Conservation (phyloP, 768 basidiomycete genomes). For the Auriscalpium vulgare region DNA sequence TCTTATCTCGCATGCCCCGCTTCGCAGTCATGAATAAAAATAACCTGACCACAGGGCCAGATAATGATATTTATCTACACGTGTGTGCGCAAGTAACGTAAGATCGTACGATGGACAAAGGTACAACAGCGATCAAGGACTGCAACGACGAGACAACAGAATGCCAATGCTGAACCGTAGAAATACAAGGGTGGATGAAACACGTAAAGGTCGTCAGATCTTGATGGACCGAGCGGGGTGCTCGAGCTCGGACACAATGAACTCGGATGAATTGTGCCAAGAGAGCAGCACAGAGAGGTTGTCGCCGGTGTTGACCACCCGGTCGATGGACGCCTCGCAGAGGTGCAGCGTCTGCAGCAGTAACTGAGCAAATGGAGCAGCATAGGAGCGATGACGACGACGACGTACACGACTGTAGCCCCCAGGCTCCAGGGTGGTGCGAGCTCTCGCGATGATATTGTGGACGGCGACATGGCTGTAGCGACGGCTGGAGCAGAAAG, state of each 20-base stretch:
- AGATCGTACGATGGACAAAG: neutral
- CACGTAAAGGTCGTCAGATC: slow-evolving; percentile 18
- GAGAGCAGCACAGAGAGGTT: slow-evolving; percentile 58
- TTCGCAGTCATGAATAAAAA: too few species aligned
- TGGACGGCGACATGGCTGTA: slow-evolving; percentile 78
- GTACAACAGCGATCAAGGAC: slow-evolving; percentile 7
- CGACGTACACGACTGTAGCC: slow-evolving; percentile 46
- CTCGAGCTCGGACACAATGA: slow-evolving; percentile 26
- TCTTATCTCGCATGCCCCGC: too few species aligned
- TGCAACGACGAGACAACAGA: slow-evolving; percentile 5
- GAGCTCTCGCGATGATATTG: slow-evolving; percentile 67
- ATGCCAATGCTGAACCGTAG: neutral
- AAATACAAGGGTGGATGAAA: neutral
- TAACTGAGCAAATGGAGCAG: neutral
- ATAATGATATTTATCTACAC: slow-evolving; percentile 1
- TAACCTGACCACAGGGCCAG: neutral
- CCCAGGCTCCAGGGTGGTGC: slow-evolving; percentile 50
- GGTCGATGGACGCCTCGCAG: slow-evolving; percentile 61
- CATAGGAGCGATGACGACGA: neutral
- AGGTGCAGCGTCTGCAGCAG: slow-evolving; percentile 52
- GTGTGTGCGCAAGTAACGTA: neutral
- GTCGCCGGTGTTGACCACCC: slow-evolving; percentile 62
- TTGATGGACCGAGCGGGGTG: slow-evolving; percentile 33
- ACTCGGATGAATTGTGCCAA: slow-evolving; percentile 36
- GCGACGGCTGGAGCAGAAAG: slow-evolving; percentile 39